A percentile compares a stretch with the other conserved stretches of the same genome.
Evolutionary conservation across 108 stramenopile species (phyloP).

Genomic region (Skeletonema marinoi): DNA sequence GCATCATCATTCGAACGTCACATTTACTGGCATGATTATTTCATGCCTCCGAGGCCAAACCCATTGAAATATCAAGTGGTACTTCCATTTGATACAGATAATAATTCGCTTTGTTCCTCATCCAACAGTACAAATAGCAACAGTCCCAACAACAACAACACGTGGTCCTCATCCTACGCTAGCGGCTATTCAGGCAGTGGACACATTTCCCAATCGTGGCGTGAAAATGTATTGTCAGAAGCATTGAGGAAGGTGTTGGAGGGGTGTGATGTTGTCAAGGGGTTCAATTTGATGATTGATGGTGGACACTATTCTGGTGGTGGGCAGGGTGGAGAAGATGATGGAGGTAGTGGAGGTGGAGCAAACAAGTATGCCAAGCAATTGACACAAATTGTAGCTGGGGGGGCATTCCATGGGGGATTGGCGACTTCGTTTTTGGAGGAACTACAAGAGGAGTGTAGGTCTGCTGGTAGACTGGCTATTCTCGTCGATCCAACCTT

Average conservation of each 20-base stretch:
- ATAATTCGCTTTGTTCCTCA: conserved; percentile 19
- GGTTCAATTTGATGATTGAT: conserved; percentile 59
- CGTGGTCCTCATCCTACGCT: conserved; percentile 27
- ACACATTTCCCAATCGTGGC: conserved; percentile 24
- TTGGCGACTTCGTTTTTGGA: conserved; percentile 67
- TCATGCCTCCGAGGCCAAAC: conserved; percentile 67
- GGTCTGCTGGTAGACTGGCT: conserved; percentile 56
- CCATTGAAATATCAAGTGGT: conserved; percentile 51
- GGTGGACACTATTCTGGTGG: conserved; percentile 22
- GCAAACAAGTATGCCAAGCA: conserved; percentile 12
- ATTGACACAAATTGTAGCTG: conserved; percentile 10
- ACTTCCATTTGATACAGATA: conserved; percentile 39
- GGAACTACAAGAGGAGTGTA: conserved; percentile 73
- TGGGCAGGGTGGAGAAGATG: neutral
- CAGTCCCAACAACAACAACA: neutral
- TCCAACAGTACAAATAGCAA: neutral
- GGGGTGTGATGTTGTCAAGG: conserved; percentile 68
- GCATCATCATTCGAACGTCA: neutral
- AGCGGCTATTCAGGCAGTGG: conserved; percentile 11
- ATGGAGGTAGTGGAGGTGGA: neutral
- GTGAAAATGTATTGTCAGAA: conserved; percentile 58
- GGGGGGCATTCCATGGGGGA: conserved; percentile 62
- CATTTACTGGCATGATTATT: conserved; percentile 69
- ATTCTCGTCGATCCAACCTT: conserved; percentile 32
- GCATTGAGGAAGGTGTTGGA: conserved; percentile 67